Evolutionary conservation across 2,329 filamentous ascomycete species (phyloP), one percentile per base, ranked within the genome.

Genomic region (Aspergillus ochraceoroseus): DNA sequence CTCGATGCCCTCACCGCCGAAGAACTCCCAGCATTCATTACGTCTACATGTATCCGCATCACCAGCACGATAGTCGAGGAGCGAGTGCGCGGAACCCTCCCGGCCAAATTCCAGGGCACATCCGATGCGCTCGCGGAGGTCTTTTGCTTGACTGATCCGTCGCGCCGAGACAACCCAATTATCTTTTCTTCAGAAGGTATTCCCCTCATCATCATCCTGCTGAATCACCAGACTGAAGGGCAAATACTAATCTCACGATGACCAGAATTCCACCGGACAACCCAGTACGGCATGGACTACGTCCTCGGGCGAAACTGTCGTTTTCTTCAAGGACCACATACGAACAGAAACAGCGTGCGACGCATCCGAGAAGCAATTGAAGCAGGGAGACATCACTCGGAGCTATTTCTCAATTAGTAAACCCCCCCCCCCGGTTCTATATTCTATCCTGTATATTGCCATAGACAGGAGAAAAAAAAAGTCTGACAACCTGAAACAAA

Each of bases 51-150:
- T 63, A 78, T 80, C 23, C 76, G 80, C 42, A 79, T 81, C 7
- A 83, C 85, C n/a, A 85, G 78, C 53, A 63, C 77, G 11, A 83
- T 82, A 17, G 81, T 88, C 25, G 76, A 79, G 47, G 73, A 77
- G 46, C 73, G 82, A 13, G 78, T 88, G 14, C 82, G 79, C 0
- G 81, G 83, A 3, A 83, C 77, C 1, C 60, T 87, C 15, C 77
- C 83, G 2, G 66, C 74, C 1, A 72, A 82, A 51, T 65, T 86
- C 15, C 72, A 76, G 29, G 79, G 84, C 30, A 75, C 82, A n/a
- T 84, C 82, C 0, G 83, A 88, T 58, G 83, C 83, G 0, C 61
- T 88, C 43, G 84, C 83, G 0, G 83, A 88, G 57, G 83, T 86
- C 0, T 88, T 87, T 52, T 88, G 83, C 56, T 61, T 88, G 39